These are phyloP conservation scores for Didymella pomorum DNA, from an alignment of 2,329 filamentous ascomycete species.

Conservation along the genomic window DNA sequence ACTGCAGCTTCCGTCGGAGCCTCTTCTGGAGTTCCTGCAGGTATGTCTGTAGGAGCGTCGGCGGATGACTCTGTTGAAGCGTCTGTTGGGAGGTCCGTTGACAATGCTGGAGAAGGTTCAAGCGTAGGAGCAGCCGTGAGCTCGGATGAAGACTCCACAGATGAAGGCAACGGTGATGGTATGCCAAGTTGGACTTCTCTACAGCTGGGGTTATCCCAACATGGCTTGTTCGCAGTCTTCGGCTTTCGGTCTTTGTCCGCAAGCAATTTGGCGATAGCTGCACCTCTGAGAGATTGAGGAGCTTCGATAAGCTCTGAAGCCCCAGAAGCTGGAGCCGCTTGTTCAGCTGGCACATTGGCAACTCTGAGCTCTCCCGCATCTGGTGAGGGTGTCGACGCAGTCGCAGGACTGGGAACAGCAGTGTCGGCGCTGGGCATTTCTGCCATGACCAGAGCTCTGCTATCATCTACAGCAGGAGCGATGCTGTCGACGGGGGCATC, in stretches of 20 bases:
- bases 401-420: background rate
- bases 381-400: background rate
- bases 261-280: constrained; percentile 10
- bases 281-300: constrained; percentile 1
- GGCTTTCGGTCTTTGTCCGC: constrained; percentile 5
- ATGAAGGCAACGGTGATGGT: background rate
- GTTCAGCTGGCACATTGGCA: background rate
- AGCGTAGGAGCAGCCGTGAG: background rate
- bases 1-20: background rate
- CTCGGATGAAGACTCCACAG: background rate
- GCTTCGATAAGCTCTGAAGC: background rate
- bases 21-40: background rate
- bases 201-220: constrained; percentile 5
- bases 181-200: constrained; percentile 16
- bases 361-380: background rate
- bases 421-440: constrained; percentile 4
- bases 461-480: constrained; percentile 2
- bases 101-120: background rate
- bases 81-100: background rate
- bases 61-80: background rate
- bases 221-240: background rate
- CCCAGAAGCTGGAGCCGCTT: background rate
- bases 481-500: constrained; percentile 4
- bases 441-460: constrained; percentile 15
- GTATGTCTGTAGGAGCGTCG: background rate